Evolutionary conservation across 148 eudicot species (phyloP).

Genomic region (Vaccinium macrocarpon): DNA sequence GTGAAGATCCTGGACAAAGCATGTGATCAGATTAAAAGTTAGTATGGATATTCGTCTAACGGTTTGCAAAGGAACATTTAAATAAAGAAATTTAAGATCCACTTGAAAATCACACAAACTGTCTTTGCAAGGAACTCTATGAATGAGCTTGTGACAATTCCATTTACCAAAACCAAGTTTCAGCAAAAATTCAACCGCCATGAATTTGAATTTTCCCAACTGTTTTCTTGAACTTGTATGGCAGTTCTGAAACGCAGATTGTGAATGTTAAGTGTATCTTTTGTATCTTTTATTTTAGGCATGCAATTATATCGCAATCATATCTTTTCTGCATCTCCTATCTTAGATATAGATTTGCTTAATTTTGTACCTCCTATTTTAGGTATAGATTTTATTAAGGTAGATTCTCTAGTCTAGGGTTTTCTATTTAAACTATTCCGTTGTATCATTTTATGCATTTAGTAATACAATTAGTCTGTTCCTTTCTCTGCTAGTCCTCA

Average conservation of each 20-base stretch:
- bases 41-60: not conserved
- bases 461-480: too few relatives aligned
- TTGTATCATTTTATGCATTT: too few relatives aligned
- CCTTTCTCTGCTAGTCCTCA: too few relatives aligned
- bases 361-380: too few relatives aligned
- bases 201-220: not conserved
- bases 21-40: conserved; percentile 4
- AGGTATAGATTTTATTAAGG: too few relatives aligned
- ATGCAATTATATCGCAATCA: too few relatives aligned
- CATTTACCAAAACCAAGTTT: not conserved
- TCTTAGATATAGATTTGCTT: too few relatives aligned
- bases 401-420: too few relatives aligned
- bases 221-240: not conserved
- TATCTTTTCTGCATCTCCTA: too few relatives aligned
- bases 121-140: not conserved
- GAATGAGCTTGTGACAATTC: not conserved
- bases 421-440: too few relatives aligned
- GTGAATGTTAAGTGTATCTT: too few relatives aligned
- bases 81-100: not conserved
- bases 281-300: too few relatives aligned
- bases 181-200: not conserved
- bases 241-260: not conserved
- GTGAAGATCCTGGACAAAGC: conserved; percentile 55
- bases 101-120: not conserved
- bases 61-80: not conserved